These are phyloP conservation scores for Candida sithepensis DNA, from an alignment of 805 yeast genomes.

Conservation along the genomic window DNA sequence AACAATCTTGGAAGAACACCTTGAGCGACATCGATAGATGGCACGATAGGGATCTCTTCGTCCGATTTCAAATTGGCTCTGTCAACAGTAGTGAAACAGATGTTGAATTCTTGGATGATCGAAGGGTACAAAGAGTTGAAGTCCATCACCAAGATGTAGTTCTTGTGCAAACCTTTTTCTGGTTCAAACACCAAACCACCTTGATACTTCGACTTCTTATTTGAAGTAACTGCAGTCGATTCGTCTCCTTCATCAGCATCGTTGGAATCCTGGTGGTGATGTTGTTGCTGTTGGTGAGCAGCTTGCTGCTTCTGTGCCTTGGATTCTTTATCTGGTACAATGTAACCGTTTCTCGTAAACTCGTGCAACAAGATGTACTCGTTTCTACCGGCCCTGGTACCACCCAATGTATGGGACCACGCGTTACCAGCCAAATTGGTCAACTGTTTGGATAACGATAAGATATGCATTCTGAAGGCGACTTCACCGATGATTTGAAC, in stretches of 20 bases:
- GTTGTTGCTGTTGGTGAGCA: conserved; percentile 5
- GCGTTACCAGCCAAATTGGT: conserved; percentile 96
- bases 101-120: conserved; percentile 93
- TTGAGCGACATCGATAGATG: conserved; percentile 50
- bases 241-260: conserved; percentile 31
- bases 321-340: conserved; percentile 70
- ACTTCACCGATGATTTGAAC: conserved; percentile 72
- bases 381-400: conserved; percentile 94
- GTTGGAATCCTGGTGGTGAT: conserved; percentile 14
- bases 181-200: conserved; percentile 90
- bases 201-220: conserved; percentile 30
- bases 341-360: conserved; percentile 71
- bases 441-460: conserved; percentile 85
- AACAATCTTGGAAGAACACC: conserved; percentile 88
- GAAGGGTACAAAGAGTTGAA: conserved; percentile 97
- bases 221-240: conserved; percentile 44
- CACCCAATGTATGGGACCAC: conserved; percentile 92
- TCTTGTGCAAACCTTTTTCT: conserved; percentile 88
- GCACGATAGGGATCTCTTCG: conserved; percentile 68
- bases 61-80: conserved; percentile 44
- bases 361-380: conserved; percentile 92
- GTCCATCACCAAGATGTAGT: conserved; percentile 91
- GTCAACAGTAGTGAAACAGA: conserved; percentile 93
- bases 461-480: conserved; percentile 77
- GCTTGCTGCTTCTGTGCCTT: conserved; percentile 33